These are phyloP conservation scores for Glaciozyma martinii DNA, from an alignment of 768 basidiomycete species.

Conservation along the genomic window DNA sequence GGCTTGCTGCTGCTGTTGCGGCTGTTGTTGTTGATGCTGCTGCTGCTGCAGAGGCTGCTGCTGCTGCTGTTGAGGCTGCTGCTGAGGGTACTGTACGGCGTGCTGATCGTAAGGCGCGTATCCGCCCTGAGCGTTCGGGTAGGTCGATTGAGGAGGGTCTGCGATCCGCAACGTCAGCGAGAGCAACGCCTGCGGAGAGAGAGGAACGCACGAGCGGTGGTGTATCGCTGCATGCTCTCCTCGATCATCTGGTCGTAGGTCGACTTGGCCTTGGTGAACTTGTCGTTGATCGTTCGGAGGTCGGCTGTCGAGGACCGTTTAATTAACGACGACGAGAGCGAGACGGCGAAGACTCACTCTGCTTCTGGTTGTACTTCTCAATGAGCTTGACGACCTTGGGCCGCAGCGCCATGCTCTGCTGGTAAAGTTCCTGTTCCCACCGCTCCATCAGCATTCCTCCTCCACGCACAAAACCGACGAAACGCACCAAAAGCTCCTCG, in stretches of 20 bases:
- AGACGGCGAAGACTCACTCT: constrained; percentile 44
- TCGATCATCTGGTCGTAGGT: constrained; percentile 94
- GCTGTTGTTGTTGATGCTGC: constrained; percentile 14
- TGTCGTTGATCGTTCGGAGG: constrained; percentile 87
- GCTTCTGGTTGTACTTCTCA: constrained; percentile 93
- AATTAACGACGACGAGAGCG: neutral
- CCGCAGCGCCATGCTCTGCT: constrained; percentile 74
- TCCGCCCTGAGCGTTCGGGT: constrained; percentile 37
- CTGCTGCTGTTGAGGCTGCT: constrained; percentile 34
- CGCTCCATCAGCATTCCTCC: neutral
- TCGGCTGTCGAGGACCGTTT: constrained; percentile 54
- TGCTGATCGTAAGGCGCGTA: constrained; percentile 32
- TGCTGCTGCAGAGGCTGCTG: constrained; percentile 18
- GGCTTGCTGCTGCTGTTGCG: constrained; percentile 30
- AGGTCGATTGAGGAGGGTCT: constrained; percentile 37
- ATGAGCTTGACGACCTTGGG: constrained; percentile 95
- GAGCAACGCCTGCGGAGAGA: neutral
- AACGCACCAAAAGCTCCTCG: constrained; percentile 70
- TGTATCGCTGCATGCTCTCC: constrained; percentile 68
- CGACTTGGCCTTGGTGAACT: constrained; percentile 73
- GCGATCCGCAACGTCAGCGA: neutral
- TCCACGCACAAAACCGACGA: neutral
- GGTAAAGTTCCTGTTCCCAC: constrained; percentile 65
- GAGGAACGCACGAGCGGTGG: constrained; percentile 43
- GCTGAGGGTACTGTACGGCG: constrained; percentile 38